A percentile compares a stretch with the other conserved stretches of the same genome.
Evolutionary conservation across 805 yeast species (phyloP).

Genomic region (Metschnikowia santaceciliae): DNA sequence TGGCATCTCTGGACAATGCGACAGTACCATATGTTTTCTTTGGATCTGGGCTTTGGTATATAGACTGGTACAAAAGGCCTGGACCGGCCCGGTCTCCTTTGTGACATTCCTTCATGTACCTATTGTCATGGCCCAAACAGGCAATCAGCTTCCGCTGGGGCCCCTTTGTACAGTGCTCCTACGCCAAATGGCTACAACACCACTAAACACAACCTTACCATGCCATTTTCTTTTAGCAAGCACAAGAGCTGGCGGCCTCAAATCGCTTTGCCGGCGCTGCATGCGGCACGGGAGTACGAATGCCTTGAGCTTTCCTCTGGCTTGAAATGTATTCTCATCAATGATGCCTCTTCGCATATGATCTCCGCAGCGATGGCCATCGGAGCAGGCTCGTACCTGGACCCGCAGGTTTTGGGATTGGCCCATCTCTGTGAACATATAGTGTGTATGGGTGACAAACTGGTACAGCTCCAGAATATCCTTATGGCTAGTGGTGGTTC

Average conservation of each 20-base stretch:
- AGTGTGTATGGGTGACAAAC: conserved; percentile 38
- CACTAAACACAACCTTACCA: neutral
- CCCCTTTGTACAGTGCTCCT: neutral
- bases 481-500: conserved; percentile 56
- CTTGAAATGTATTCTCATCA: conserved; percentile 60
- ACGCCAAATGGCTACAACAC: neutral
- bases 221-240: neutral
- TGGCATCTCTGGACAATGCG: too few species aligned
- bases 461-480: conserved; percentile 38
- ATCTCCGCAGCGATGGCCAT: conserved; percentile 74
- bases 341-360: conserved; percentile 64
- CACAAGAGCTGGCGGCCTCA: conserved; percentile 1
- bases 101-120: neutral
- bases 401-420: conserved; percentile 71
- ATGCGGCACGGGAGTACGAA: conserved; percentile 37
- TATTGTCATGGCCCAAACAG: conserved; percentile 4
- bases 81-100: neutral
- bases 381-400: conserved; percentile 76
- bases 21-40: too few species aligned
- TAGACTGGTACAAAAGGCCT: neutral
- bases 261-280: conserved; percentile 29
- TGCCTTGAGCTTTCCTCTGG: conserved; percentile 62
- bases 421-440: conserved; percentile 91
- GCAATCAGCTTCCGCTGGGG: neutral
- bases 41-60: too few species aligned